These are phyloP conservation scores for Bipolaris oryzae DNA, from an alignment of 2,329 filamentous ascomycete species.

Conservation along the genomic window DNA sequence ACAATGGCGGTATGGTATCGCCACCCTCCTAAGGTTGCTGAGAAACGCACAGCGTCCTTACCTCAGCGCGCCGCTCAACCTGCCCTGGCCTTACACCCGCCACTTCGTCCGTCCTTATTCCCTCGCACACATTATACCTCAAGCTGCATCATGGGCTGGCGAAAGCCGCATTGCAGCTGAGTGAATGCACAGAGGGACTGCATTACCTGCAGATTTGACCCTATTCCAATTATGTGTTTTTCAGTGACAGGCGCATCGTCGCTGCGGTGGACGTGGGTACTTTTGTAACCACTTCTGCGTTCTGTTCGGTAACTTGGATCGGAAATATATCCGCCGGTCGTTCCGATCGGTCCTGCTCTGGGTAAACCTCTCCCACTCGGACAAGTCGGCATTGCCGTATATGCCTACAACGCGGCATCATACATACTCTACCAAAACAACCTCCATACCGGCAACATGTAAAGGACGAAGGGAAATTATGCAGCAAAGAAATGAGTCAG, in stretches of 20 bases:
- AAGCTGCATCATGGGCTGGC: neutral
- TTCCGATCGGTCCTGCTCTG: neutral
- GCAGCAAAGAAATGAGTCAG: neutral
- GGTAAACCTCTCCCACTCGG: neutral
- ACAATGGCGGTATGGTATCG: conserved; percentile 16
- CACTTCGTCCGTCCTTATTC: neutral
- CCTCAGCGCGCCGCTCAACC: conserved; percentile 5
- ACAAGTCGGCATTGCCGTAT: neutral
- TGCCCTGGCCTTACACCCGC: neutral
- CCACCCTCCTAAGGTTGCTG: conserved; percentile 1
- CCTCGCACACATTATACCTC: neutral
- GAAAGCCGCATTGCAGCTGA: neutral
- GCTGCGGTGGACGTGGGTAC: neutral
- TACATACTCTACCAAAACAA: neutral
- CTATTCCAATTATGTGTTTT: no score
- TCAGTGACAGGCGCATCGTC: neutral
- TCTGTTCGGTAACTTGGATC: conserved; percentile 4
- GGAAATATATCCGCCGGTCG: neutral
- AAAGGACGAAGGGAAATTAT: neutral
- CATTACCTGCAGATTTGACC: neutral
- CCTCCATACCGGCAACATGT: neutral
- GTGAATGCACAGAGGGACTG: neutral
- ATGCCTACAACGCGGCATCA: neutral
- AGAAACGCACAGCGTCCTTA: conserved; percentile 6
- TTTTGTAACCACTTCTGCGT: conserved; percentile 6